phyloP scores from a whole-genome alignment of 2,329 filamentous ascomycete species.

The Ampelomyces quisqualis region DNA sequence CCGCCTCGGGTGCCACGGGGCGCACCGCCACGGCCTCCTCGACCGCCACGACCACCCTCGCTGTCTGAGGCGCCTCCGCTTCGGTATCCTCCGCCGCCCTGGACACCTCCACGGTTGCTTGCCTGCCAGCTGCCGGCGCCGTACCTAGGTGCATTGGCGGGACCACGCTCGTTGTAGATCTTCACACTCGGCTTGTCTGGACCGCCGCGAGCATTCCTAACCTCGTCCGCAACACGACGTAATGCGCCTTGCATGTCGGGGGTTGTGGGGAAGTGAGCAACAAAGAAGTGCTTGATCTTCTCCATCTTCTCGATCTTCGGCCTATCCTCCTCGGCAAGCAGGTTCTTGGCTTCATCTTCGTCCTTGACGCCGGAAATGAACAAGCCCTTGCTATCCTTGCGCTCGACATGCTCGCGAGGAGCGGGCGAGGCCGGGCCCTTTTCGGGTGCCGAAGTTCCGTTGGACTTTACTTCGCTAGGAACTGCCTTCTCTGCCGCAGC shows the following conservation, averaged over 20 bases:
- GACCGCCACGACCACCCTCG: constrained; percentile 65
- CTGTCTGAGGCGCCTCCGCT: constrained; percentile 77
- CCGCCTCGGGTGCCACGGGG: constrained; percentile 56
- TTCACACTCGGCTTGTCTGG: constrained; percentile 79
- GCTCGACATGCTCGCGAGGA: constrained; percentile 57
- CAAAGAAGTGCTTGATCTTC: constrained; percentile 78
- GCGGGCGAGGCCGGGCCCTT: constrained; percentile 40
- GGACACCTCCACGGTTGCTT: constrained; percentile 63
- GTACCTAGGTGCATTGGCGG: constrained; percentile 50
- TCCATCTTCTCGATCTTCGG: constrained; percentile 68
- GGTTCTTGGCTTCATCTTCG: constrained; percentile 77
- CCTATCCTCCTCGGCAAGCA: constrained; percentile 82
- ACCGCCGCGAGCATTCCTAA: constrained; percentile 72
- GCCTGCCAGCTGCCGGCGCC: constrained; percentile 63
- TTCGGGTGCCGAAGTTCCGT: constrained; percentile 51
- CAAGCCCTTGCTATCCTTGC: constrained; percentile 72
- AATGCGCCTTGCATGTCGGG: constrained; percentile 82
- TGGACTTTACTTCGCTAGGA: constrained; percentile 49
- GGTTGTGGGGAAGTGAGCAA: constrained; percentile 77
- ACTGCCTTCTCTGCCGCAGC: constrained; percentile 44
- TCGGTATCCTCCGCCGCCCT: constrained; percentile 76
- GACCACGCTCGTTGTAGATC: constrained; percentile 67
- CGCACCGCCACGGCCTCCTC: constrained; percentile 49
- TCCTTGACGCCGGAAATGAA: constrained; percentile 86
- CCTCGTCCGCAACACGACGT: constrained; percentile 70